A percentile compares a stretch with the other conserved stretches of the same genome.
These are phyloP conservation scores for Aspergillus nidulans DNA, from an alignment of 495 filamentous ascomycete genomes.

Conservation along the genomic window DNA sequence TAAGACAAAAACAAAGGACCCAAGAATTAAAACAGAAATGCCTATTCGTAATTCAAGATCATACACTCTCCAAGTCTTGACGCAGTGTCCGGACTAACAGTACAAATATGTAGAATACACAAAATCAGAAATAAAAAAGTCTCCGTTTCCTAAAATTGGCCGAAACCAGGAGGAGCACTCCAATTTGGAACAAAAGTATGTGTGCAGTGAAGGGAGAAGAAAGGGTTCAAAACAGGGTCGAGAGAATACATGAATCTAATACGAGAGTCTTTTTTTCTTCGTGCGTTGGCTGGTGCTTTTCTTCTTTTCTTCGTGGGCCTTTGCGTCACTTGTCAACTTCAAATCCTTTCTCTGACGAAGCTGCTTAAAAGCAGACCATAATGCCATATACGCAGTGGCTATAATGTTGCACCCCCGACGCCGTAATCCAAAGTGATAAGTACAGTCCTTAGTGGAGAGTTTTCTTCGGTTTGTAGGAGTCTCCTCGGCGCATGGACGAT, in stretches of 20 bases:
- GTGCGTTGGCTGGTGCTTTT: conserved; percentile 6
- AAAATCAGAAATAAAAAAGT: neutral
- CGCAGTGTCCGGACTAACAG: conserved; percentile 1
- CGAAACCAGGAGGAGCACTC: neutral
- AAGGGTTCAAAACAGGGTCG: conserved; percentile 14
- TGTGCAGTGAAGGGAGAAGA: conserved; percentile 7
- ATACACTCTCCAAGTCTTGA: conserved; percentile 1
- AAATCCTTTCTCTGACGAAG: conserved; percentile 3
- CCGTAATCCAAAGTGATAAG: conserved; percentile 38
- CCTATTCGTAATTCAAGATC: neutral
- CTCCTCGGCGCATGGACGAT: neutral
- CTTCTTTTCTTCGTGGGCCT: conserved; percentile 2
- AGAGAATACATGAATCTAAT: conserved; percentile 19
- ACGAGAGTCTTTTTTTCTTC: conserved; percentile 8
- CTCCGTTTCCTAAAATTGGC: neutral
- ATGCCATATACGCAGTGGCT: conserved; percentile 12
- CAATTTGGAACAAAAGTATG: conserved; percentile 6
- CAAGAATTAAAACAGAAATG: neutral
- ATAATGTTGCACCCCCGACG: conserved; percentile 36
- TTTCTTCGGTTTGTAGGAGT: neutral
- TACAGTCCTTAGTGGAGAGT: conserved; percentile 26
- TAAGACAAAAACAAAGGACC: neutral
- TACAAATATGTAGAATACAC: conserved; percentile 7
- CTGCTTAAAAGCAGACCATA: conserved; percentile 9
- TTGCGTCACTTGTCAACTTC: neutral